Evolutionary conservation across 1,139 yeast species (phyloP).

Genomic region (Kodamaea suecica): DNA sequence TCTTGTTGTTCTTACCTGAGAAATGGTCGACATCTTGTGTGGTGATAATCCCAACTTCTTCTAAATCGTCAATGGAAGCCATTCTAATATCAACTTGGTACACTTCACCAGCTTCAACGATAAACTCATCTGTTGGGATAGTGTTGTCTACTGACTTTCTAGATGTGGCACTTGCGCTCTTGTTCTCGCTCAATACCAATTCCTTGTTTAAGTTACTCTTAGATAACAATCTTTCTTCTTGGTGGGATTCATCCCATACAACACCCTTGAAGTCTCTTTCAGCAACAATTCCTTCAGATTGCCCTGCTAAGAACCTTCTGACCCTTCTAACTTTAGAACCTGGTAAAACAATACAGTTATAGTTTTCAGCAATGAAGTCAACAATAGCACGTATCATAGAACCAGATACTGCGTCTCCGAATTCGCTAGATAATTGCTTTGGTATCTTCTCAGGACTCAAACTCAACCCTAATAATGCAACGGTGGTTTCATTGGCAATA

Average conservation of each 20-base stretch:
- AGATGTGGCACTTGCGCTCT: constrained; percentile 15
- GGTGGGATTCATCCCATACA: constrained; percentile 83
- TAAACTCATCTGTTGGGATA: constrained; percentile 73
- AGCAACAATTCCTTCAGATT: constrained; percentile 85
- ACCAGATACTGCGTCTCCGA: constrained; percentile 54
- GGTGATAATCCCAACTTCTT: constrained; percentile 63
- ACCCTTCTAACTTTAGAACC: constrained; percentile 90
- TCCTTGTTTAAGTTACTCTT: constrained; percentile 41
- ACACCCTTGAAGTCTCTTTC: constrained; percentile 93
- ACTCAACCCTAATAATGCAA: constrained; percentile 70
- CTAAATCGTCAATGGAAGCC: constrained; percentile 59
- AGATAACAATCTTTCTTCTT: constrained; percentile 58
- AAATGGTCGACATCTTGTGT: constrained; percentile 62
- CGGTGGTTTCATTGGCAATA: constrained; percentile 80
- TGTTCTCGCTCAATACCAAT: constrained; percentile 27
- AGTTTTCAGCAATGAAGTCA: constrained; percentile 75
- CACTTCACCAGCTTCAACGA: constrained; percentile 77
- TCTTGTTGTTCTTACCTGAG: constrained; percentile 58
- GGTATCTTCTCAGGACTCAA: constrained; percentile 75
- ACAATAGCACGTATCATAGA: constrained; percentile 67
- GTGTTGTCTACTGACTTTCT: constrained; percentile 39
- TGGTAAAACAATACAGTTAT: constrained; percentile 82
- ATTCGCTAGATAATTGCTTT: constrained; percentile 28
- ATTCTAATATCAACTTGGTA: constrained; percentile 80
- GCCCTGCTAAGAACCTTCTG: constrained; percentile 93